Percentiles rank a stretch among this genome's conserved stretches.
Conservation (phyloP, 805 yeast genomes). For the Grigorovia humatica region DNA sequence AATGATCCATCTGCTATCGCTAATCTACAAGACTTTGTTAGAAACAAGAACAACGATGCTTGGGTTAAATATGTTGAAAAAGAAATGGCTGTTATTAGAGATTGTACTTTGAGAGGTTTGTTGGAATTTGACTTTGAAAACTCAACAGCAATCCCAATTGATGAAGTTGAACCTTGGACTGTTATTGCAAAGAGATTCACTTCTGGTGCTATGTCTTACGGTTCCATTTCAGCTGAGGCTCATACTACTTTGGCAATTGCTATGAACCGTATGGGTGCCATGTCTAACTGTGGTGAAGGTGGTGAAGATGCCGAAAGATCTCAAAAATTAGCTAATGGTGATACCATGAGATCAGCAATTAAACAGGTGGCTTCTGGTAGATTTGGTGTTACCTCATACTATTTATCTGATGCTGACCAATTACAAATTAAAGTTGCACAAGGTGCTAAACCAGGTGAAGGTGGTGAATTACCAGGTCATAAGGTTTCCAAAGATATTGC, state of each 20-base stretch:
- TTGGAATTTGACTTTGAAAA: constrained; percentile 77
- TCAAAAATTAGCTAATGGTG: constrained; percentile 70
- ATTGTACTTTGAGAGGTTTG: constrained; percentile 90
- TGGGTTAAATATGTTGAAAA: constrained; percentile 82
- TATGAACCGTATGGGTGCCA: constrained; percentile 96
- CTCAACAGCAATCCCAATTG: constrained; percentile 75
- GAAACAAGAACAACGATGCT: constrained; percentile 89
- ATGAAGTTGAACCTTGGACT: constrained; percentile 99
- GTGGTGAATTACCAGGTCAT: constrained; percentile 96
- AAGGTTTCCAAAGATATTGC: constrained; percentile 85
- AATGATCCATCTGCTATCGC: constrained; percentile 95
- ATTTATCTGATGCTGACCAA: constrained; percentile 93
- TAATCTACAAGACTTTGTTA: constrained; percentile 93
- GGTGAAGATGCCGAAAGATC: constrained; percentile 96
- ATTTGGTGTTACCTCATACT: constrained; percentile 94
- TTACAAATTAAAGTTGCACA: constrained; percentile 98
- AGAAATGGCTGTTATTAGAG: constrained; percentile 83
- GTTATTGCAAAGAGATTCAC: constrained; percentile 94
- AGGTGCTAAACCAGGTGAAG: constrained; percentile 99
- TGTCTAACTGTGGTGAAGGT: constrained; percentile 98
- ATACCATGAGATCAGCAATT: constrained; percentile 97
- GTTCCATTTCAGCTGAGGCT: constrained; percentile 97
- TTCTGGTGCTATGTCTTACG: constrained; percentile 99
- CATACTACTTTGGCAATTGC: constrained; percentile 97
- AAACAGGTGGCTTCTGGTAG: constrained; percentile 97